These are phyloP conservation scores for Microcyclospora pomicola DNA, from an alignment of 2,329 filamentous ascomycete species.

Conservation along the genomic window DNA sequence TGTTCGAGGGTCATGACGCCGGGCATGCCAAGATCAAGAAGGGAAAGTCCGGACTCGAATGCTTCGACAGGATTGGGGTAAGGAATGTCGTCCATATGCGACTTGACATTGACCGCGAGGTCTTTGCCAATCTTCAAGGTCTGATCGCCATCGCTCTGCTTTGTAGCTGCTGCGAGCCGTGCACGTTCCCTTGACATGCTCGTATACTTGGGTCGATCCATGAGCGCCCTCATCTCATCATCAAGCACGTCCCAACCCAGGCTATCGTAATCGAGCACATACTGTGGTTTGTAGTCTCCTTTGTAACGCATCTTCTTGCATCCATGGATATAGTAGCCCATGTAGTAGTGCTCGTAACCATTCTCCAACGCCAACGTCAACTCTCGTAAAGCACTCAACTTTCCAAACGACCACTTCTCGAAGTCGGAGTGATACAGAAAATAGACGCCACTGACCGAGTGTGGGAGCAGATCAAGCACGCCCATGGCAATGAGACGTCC, in stretches of 20 bases:
- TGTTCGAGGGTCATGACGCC: slow-evolving; percentile 46
- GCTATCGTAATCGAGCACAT: slow-evolving; percentile 52
- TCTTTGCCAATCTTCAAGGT: background rate
- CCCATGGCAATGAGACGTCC: slow-evolving; percentile 62
- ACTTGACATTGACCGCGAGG: too few relatives aligned
- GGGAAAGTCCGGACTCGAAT: slow-evolving; percentile 24
- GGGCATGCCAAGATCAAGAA: slow-evolving; percentile 53
- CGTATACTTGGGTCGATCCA: slow-evolving; percentile 44
- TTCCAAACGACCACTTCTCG: slow-evolving; percentile 56
- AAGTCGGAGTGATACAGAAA: slow-evolving; percentile 69
- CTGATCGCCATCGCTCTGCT: background rate
- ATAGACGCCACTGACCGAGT: slow-evolving; percentile 69
- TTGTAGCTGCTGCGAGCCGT: slow-evolving; percentile 3
- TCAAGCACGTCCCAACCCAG: slow-evolving; percentile 20
- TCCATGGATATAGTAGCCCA: slow-evolving; percentile 70
- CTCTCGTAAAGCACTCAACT: slow-evolving; percentile 61
- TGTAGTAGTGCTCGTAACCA: slow-evolving; percentile 66
- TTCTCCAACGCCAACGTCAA: slow-evolving; percentile 55
- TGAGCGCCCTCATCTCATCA: slow-evolving; percentile 21
- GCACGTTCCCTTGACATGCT: slow-evolving; percentile 26
- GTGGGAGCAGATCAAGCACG: slow-evolving; percentile 62
- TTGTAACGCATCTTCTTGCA: slow-evolving; percentile 80
- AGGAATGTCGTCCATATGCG: slow-evolving; percentile 2
- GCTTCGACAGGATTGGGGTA: slow-evolving; percentile 21
- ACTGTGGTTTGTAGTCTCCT: slow-evolving; percentile 61